Base-by-base conservation (phyloP, 352 stramenopile genomes). In the Pythium graminicola region DNA sequence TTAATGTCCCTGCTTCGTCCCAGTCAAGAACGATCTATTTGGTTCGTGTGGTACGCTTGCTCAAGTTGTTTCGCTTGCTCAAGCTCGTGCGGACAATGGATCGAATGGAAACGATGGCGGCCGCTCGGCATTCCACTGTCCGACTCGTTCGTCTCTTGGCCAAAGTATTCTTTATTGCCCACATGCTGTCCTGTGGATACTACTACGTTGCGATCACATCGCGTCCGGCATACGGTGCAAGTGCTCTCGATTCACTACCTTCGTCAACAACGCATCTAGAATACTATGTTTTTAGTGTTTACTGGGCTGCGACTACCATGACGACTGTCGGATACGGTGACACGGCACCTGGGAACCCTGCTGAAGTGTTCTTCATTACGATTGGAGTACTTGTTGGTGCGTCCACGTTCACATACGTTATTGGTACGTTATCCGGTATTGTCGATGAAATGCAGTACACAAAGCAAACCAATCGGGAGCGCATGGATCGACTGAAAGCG, bases 61-160 rank as follows among this genome's bases (percentile, higher is more conserved):
- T 97, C 9, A 96, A 95, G 60, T 70, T 97, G 13, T 59, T 79
- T 22, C 81, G 88, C 1, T 67, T 96, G 17, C 70, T 97, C 50
- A 96, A 95, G 60, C 72, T 96, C 6, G 69, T 88, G 8, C 85
- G 85, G 36, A 82, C 72, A 0, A 54, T 89, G 32, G 70, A 73
- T 11, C 70, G 67, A 4, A 68, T 75, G 35, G 62, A 85, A 53
- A 73, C 64, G n/a, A 68, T 76, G 20, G 78, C 68, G 7, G 65
- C 60, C 1, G 57, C 75, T 8, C 63, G 71, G 23, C 73, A 93
- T 43, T 81, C 65, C 31, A 73, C 67, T 6, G 63, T 72, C 23
- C 74, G 78, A 3, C 64, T 93, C 0, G 51, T 85, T 14, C 72
- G 78, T 5, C 54, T 91, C 3, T 50, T 83, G 0, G 62, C 77